Conservation (phyloP, 2,329 filamentous ascomycete genomes). For the Bisporella sp. region DNA sequence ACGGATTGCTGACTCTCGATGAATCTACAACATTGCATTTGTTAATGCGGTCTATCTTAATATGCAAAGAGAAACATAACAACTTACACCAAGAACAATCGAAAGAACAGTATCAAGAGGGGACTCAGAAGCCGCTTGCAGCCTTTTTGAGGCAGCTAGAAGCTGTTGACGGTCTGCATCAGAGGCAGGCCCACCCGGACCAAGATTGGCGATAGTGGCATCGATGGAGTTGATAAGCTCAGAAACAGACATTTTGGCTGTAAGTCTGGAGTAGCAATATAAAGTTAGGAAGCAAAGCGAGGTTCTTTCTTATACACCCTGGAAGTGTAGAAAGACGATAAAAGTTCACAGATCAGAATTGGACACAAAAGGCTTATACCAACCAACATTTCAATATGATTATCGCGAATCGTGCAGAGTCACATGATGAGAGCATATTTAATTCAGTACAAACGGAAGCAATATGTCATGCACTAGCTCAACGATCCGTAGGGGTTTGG, state of each 20-base stretch:
- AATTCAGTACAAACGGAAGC: too few species aligned
- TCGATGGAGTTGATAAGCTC: background rate
- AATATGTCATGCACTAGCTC: too few species aligned
- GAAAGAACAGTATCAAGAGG: constrained; percentile 1
- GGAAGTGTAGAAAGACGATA: too few species aligned
- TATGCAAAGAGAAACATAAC: background rate
- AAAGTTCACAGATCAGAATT: too few species aligned
- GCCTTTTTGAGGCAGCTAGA: background rate
- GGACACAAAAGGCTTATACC: too few species aligned
- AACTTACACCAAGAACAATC: constrained; percentile 1
- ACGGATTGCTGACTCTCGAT: background rate
- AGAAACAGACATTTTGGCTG: background rate
- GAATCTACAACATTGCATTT: background rate
- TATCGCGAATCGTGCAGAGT: too few species aligned
- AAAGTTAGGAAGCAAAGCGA: too few species aligned
- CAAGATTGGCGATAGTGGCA: background rate
- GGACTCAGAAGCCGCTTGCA: background rate
- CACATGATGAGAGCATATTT: too few species aligned
- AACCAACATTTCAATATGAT: too few species aligned
- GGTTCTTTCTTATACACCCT: too few species aligned
- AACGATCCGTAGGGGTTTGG: too few species aligned
- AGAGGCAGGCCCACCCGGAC: background rate
- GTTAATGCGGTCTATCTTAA: background rate
- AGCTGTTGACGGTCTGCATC: constrained; percentile 1
- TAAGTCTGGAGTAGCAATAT: too few species aligned